A percentile compares a stretch with the other conserved stretches of the same genome.
Conservation (phyloP, 805 yeast species). For the Kregervanrija delftensis region DNA sequence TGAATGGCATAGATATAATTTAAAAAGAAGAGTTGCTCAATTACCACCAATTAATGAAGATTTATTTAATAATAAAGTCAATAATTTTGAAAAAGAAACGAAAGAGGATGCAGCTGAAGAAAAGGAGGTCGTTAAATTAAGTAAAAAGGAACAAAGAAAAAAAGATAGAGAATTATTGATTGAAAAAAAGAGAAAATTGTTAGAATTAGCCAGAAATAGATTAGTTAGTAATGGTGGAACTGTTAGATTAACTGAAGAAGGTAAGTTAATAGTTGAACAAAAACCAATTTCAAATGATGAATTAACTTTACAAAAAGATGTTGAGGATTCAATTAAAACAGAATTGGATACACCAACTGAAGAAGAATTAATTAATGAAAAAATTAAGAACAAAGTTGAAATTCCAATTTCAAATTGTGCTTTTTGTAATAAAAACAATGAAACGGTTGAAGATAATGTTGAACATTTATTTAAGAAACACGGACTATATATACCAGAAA, state of each 20-base stretch:
- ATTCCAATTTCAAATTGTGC: conserved; percentile 45
- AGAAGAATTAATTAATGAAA: conserved; percentile 38
- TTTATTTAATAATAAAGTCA: conserved; percentile 24
- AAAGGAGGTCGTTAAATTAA: conserved; percentile 16
- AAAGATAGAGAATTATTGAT: conserved; percentile 42
- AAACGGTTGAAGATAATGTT: conserved; percentile 36
- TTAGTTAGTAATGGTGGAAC: conserved; percentile 29
- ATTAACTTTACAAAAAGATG: conserved; percentile 12
- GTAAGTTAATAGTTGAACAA: conserved; percentile 15
- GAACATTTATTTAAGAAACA: conserved; percentile 73
- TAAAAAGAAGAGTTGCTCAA: conserved; percentile 86
- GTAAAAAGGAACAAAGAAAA: conserved; percentile 43
- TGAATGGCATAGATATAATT: conserved; percentile 96
- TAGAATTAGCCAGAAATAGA: conserved; percentile 39
- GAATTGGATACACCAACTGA: conserved; percentile 24
- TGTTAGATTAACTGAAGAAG: conserved; percentile 20
- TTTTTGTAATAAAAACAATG: conserved; percentile 36
- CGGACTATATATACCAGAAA: conserved; percentile 87
- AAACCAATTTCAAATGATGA: conserved; percentile 12
- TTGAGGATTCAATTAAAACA: conserved; percentile 12
- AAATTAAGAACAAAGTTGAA: conserved; percentile 38
- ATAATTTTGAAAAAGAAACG: conserved; percentile 5
- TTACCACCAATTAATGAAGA: conserved; percentile 53
- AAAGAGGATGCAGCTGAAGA: conserved; percentile 21
- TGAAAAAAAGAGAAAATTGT: conserved; percentile 40